phyloP scores from a whole-genome alignment of 1,139 yeast species.

The Geotrichum bryndzae region DNA sequence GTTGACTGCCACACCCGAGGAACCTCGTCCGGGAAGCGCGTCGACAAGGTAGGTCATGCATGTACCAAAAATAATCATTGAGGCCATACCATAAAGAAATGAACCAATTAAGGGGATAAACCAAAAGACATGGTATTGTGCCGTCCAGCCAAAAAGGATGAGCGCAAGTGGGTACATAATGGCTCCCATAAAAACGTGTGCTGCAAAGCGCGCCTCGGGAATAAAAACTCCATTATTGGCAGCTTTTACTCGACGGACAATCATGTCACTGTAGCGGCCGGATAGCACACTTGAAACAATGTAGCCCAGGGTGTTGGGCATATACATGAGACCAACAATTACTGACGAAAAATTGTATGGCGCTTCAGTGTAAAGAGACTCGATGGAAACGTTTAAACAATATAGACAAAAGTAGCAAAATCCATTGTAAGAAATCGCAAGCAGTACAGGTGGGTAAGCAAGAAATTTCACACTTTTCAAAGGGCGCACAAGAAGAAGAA shows the following conservation, averaged over 20 bases:
- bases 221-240: slow-evolving; percentile 54
- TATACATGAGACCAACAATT: slow-evolving; percentile 67
- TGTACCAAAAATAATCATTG: slow-evolving; percentile 79
- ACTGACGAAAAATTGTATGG: slow-evolving; percentile 69
- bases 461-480: slow-evolving; percentile 26
- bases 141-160: slow-evolving; percentile 77
- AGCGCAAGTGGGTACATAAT: slow-evolving; percentile 57
- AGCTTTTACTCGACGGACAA: slow-evolving; percentile 49
- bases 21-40: slow-evolving; percentile 80
- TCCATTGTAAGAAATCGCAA: slow-evolving; percentile 60
- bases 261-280: slow-evolving; percentile 70
- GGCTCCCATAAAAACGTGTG: slow-evolving; percentile 65
- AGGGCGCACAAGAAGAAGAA: slow-evolving; percentile 34
- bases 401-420: slow-evolving; percentile 64
- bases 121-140: slow-evolving; percentile 64
- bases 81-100: slow-evolving; percentile 72
- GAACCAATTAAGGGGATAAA: slow-evolving; percentile 70
- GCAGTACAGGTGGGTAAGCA: slow-evolving; percentile 62
- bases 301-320: slow-evolving; percentile 78
- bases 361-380: slow-evolving; percentile 51
- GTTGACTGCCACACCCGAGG: slow-evolving; percentile 81
- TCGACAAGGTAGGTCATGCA: slow-evolving; percentile 79
- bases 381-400: slow-evolving; percentile 67
- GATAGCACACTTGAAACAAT: slow-evolving; percentile 67
- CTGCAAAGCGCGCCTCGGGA: slow-evolving; percentile 76